Conservation (phyloP, 2,329 filamentous ascomycete genomes). For the Colletotrichum costaricense region DNA sequence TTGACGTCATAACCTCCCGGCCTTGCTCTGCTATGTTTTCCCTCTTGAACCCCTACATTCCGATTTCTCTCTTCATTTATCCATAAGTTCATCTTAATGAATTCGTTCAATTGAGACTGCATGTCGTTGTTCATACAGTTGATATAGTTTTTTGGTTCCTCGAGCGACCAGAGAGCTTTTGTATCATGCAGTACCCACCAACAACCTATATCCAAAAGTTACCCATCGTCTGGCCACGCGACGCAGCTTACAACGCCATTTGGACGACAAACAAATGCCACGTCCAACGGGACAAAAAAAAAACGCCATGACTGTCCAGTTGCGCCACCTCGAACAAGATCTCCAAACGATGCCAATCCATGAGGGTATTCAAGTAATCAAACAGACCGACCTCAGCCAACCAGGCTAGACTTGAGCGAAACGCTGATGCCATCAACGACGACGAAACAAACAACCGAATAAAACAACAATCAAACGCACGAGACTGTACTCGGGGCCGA, state of each 20-base stretch:
- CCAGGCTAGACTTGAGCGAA: not conserved
- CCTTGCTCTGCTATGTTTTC: not conserved
- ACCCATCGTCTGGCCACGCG: constrained; percentile 14
- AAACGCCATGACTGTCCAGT: constrained; percentile 12
- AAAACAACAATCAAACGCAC: no score
- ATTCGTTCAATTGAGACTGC: not conserved
- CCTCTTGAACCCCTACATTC: not conserved
- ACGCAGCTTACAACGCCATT: constrained; percentile 13
- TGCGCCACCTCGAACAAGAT: constrained; percentile 20
- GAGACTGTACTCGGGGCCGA: not conserved
- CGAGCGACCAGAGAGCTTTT: constrained; percentile 2
- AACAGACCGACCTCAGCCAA: constrained; percentile 17
- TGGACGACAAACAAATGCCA: constrained; percentile 17
- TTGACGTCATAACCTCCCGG: constrained; percentile 2
- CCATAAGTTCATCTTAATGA: not conserved
- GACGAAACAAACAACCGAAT: not conserved
- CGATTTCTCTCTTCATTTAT: not conserved
- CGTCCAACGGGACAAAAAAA: constrained; percentile 23
- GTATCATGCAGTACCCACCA: constrained; percentile 12
- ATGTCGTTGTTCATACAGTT: not conserved
- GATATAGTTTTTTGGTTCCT: constrained; percentile 16
- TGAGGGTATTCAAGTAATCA: constrained; percentile 36
- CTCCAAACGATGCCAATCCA: constrained; percentile 25
- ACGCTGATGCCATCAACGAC: constrained; percentile 10
- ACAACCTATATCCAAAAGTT: constrained; percentile 5